Base-by-base conservation (phyloP, 192 early-diverging fungal species). In the Anaeromyces robustus region DNA sequence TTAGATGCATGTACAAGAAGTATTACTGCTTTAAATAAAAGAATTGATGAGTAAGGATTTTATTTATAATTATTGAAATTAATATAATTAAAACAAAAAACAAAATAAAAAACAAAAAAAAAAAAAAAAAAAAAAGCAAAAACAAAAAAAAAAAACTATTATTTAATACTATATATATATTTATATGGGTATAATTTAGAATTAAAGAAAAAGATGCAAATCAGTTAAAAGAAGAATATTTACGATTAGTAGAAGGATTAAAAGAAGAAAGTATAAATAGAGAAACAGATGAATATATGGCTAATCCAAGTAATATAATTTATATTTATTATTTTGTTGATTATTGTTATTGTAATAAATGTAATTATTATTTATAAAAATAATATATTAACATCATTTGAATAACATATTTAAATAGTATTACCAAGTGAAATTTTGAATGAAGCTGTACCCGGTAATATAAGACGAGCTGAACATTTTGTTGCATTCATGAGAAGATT, bases 401-500 rank as follows among this genome's bases (percentile, higher is more conserved):
- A n/a, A n/a, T n/a, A n/a, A n/a, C n/a, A n/a, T n/a, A n/a, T n/a
- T n/a, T 29, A 30, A 29, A 14, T 79, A 90, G 94, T 94, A 3
- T 81, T 99, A 28, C 96, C 98, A 0, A 95, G 97, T 83, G 96
- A 97, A 82, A 88, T 99, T 16, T 83, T 98, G 80, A 86, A 89
- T 30, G 98, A 99, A 82, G 95, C 96, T 2, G 92, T 99, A 16
- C 98, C 98, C 2, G 98, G 98, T 7, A 98, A 96, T 83, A 99
- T 99, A 83, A 90, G 98, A 78, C 88, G 93, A 59, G 98, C 98
- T 19, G 97, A 99, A 83, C 98, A 99, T 86, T 99, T 99, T 88
- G 95, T 99, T 13, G 93, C 94, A 3, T 99, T 99, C 85, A 84
- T 99, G 78, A 87, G 95, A 82, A 91, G 98, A 19, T 97, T 99